Percentiles rank a stretch among this genome's conserved stretches.
Evolutionary conservation across 352 stramenopile genomes (phyloP).

Genomic region (Phytophthora megakarya): DNA sequence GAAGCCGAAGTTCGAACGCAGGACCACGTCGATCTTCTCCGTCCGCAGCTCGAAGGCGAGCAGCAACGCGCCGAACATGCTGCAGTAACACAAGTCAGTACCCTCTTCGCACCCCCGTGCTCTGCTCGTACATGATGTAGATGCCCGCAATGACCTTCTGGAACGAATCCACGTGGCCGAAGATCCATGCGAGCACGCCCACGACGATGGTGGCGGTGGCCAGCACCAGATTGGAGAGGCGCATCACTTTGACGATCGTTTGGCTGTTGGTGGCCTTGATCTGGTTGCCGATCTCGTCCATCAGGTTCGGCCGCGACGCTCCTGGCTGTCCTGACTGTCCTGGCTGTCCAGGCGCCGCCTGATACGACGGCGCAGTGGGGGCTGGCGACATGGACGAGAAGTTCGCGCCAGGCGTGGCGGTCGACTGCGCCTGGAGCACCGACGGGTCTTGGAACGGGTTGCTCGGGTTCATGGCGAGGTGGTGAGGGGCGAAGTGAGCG

Average conservation of each 20-base stretch:
- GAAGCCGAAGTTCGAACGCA: slow-evolving; percentile 89
- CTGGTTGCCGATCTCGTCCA: slow-evolving; percentile 81
- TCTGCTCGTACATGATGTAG: slow-evolving; percentile 81
- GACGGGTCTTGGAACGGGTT: slow-evolving; percentile 51
- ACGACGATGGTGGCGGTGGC: slow-evolving; percentile 70
- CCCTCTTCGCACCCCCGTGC: not conserved
- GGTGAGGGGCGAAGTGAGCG: slow-evolving; percentile 22
- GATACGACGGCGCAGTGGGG: slow-evolving; percentile 21
- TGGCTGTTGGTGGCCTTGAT: slow-evolving; percentile 87
- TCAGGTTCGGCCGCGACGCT: slow-evolving; percentile 64
- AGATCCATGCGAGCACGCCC: slow-evolving; percentile 81
- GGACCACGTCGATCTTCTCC: slow-evolving; percentile 76
- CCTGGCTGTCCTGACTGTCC: slow-evolving; percentile 19
- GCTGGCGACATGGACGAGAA: slow-evolving; percentile 44
- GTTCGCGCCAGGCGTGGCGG: slow-evolving; percentile 17
- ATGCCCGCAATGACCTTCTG: slow-evolving; percentile 85
- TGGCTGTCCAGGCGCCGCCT: slow-evolving; percentile 34
- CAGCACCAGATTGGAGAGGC: slow-evolving; percentile 75
- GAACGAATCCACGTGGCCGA: slow-evolving; percentile 75
- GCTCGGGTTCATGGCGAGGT: slow-evolving; percentile 38
- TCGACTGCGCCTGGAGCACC: slow-evolving; percentile 43
- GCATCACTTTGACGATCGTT: slow-evolving; percentile 84
- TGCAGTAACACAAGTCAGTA: slow-evolving; percentile 30
- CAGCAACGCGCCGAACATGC: slow-evolving; percentile 79
- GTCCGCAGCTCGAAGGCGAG: slow-evolving; percentile 86